phyloP scores from a whole-genome alignment of 352 stramenopile genomes.

The Elongisporangium undulatum region DNA sequence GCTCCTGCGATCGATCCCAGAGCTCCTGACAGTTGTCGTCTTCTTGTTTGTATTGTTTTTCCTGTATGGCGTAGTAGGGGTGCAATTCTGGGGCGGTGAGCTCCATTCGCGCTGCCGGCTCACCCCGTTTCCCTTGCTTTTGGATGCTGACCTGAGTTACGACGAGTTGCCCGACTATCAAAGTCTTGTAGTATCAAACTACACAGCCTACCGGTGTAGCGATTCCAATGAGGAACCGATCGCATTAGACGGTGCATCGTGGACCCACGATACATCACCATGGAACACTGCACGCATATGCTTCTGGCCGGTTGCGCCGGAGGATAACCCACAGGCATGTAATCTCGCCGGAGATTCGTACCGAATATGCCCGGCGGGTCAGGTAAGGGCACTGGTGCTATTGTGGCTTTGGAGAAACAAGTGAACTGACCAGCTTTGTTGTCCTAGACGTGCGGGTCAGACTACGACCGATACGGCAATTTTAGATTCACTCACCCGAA shows the following conservation, averaged over 20 bases:
- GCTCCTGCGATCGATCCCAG: conserved; percentile 69
- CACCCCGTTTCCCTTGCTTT: conserved; percentile 54
- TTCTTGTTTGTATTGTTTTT: conserved; percentile 85
- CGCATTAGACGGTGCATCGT: conserved; percentile 18
- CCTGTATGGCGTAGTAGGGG: conserved; percentile 78
- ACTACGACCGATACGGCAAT: conserved; percentile 54
- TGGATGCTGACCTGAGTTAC: conserved; percentile 30
- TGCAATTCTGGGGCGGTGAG: conserved; percentile 78
- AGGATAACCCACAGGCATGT: conserved; percentile 45
- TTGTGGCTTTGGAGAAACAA: too few species aligned
- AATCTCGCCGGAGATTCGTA: conserved; percentile 25
- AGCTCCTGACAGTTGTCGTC: conserved; percentile 72
- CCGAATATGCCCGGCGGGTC: conserved; percentile 23
- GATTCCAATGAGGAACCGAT: conserved; percentile 12
- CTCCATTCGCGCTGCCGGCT: conserved; percentile 63
- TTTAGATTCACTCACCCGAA: conserved; percentile 61
- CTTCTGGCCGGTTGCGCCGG: conserved; percentile 85
- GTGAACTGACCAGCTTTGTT: too few species aligned
- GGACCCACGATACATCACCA: conserved; percentile 41
- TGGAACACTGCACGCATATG: conserved; percentile 62
- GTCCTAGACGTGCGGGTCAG: conserved; percentile 53
- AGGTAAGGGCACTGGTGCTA: too few species aligned
- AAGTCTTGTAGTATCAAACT: conserved; percentile 12
- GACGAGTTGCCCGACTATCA: conserved; percentile 25
- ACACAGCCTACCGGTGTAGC: conserved; percentile 14